These are phyloP conservation scores for Saturnispora serradocipensis DNA, from an alignment of 805 yeast genomes.

Conservation along the genomic window DNA sequence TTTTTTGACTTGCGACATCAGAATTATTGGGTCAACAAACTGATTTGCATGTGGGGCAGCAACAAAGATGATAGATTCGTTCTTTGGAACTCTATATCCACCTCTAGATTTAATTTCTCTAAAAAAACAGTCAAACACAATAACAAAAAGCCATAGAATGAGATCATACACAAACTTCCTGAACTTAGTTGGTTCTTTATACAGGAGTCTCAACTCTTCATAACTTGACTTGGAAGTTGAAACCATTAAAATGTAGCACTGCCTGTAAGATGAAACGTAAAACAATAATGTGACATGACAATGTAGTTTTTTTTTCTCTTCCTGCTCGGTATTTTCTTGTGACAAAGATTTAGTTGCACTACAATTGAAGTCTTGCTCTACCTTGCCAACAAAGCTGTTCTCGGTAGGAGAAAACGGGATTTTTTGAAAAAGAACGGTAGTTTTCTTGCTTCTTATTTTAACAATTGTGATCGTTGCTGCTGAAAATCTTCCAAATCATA, in stretches of 20 bases:
- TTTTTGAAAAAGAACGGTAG: too few species aligned
- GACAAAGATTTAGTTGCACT: background rate
- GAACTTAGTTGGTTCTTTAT: conserved; percentile 31
- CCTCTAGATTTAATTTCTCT: conserved; percentile 70
- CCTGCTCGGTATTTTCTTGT: background rate
- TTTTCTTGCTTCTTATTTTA: too few species aligned
- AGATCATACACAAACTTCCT: conserved; percentile 41
- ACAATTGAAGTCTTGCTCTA: too few species aligned
- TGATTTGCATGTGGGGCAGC: conserved; percentile 86
- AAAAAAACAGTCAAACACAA: conserved; percentile 52
- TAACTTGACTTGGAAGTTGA: conserved; percentile 6
- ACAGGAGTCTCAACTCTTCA: conserved; percentile 15
- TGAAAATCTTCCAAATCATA: too few species aligned
- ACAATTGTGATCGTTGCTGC: too few species aligned
- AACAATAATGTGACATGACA: background rate
- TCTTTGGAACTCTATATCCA: conserved; percentile 49
- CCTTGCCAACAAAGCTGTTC: too few species aligned
- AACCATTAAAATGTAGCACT: background rate
- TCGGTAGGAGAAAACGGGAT: too few species aligned
- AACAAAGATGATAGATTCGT: conserved; percentile 65
- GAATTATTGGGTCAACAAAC: conserved; percentile 64
- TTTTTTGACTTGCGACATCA: conserved; percentile 68
- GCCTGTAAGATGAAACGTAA: background rate
- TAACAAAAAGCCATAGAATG: conserved; percentile 38
- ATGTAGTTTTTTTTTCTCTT: background rate